Conservation (phyloP, 805 yeast genomes). For the Candida vaughaniae region DNA sequence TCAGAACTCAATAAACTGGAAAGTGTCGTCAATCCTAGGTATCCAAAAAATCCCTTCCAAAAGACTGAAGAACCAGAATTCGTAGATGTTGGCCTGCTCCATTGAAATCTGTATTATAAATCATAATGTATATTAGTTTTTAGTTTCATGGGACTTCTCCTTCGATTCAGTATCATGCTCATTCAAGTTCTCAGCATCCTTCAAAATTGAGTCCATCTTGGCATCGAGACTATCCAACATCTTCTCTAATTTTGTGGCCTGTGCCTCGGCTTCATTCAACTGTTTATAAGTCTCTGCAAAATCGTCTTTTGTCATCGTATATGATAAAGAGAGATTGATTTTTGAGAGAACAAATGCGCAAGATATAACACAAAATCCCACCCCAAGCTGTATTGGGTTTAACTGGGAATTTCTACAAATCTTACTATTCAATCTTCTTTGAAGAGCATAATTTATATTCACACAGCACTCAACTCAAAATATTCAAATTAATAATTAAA, state of each 20-base stretch:
- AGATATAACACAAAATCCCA: too few species aligned
- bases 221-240: conserved; percentile 65
- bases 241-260: conserved; percentile 60
- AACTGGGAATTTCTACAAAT: not conserved
- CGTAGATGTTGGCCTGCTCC: too few species aligned
- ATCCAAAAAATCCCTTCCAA: conserved; percentile 73
- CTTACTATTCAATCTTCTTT: too few species aligned
- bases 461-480: too few species aligned
- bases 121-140: conserved; percentile 10
- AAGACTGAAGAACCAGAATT: conserved; percentile 53
- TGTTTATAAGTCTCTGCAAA: conserved; percentile 51
- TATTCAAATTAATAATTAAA: too few species aligned
- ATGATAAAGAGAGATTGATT: too few species aligned
- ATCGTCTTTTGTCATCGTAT: conserved; percentile 15
- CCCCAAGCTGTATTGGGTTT: too few species aligned
- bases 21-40: conserved; percentile 62
- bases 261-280: conserved; percentile 63
- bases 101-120: too few species aligned
- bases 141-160: too few species aligned
- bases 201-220: conserved; percentile 56
- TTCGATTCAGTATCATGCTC: conserved; percentile 1
- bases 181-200: conserved; percentile 45
- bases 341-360: too few species aligned
- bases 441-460: too few species aligned
- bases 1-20: conserved; percentile 38